These are phyloP conservation scores for Apiospora saccharicola DNA, from an alignment of 2,329 filamentous ascomycete species.

Conservation along the genomic window DNA sequence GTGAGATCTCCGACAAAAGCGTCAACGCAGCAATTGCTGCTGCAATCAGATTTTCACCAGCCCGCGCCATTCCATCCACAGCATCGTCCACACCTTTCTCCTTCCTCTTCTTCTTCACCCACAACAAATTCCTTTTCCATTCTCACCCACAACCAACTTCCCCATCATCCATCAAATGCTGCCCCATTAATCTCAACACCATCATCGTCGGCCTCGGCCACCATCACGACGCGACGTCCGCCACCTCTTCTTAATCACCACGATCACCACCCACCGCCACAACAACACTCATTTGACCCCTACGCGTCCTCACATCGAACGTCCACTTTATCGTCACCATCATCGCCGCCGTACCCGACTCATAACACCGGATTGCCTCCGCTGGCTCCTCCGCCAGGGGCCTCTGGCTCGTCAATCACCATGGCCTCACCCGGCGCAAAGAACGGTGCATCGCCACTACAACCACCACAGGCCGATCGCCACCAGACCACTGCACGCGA, in stretches of 20 bases:
- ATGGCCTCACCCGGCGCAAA: constrained; percentile 42
- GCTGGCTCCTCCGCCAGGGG: constrained; percentile 44
- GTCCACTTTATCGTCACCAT: constrained; percentile 30
- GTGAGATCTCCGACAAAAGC: constrained; percentile 42
- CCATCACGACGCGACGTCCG: constrained; percentile 27
- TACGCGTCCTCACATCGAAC: constrained; percentile 40
- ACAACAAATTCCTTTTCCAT: constrained; percentile 34
- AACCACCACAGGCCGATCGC: constrained; percentile 41
- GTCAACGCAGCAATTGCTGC: constrained; percentile 36
- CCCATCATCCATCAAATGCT: constrained; percentile 34
- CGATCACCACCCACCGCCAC: constrained; percentile 27
- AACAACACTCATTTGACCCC: constrained; percentile 31
- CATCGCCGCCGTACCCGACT: constrained; percentile 30
- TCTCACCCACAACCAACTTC: constrained; percentile 12
- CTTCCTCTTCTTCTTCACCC: constrained; percentile 35
- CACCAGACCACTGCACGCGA: constrained; percentile 42
- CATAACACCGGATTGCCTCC: constrained; percentile 32
- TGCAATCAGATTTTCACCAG: constrained; percentile 43
- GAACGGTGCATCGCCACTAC: constrained; percentile 41
- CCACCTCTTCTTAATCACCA: constrained; percentile 37
- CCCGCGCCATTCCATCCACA: constrained; percentile 38
- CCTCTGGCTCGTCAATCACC: constrained; percentile 38
- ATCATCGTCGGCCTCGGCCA: constrained; percentile 25
- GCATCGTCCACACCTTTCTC: constrained; percentile 35
- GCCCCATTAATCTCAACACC: constrained; percentile 19